phyloP scores from a whole-genome alignment of 192 early-diverging fungal genomes.

The Dissophora ornata region DNA sequence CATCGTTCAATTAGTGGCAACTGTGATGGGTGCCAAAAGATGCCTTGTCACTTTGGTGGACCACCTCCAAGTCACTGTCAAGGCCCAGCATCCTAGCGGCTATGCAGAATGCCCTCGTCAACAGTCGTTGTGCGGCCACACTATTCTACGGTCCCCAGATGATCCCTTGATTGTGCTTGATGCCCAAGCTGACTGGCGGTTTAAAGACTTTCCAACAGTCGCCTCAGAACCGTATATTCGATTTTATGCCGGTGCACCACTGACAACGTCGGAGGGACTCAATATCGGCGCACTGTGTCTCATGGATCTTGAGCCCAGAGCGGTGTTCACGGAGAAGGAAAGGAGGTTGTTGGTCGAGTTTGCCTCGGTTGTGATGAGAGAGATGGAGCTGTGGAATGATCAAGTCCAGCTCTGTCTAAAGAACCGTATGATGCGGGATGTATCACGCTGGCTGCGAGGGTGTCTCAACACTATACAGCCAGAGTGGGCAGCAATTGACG shows the following conservation, averaged over 20 bases:
- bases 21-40: constrained; percentile 29
- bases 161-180: constrained; percentile 58
- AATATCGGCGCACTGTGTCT: constrained; percentile 63
- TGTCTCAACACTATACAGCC: constrained; percentile 23
- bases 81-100: constrained; percentile 16
- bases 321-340: constrained; percentile 41
- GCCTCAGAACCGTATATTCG: constrained; percentile 43
- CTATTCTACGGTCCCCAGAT: constrained; percentile 32
- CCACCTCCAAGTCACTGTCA: constrained; percentile 10
- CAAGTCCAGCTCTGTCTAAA: constrained; percentile 56
- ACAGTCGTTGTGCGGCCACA: constrained; percentile 47
- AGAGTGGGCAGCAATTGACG: background rate
- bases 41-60: constrained; percentile 49
- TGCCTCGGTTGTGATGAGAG: constrained; percentile 57
- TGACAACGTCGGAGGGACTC: constrained; percentile 55
- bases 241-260: constrained; percentile 62
- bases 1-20: constrained; percentile 43
- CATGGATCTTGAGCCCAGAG: constrained; percentile 48
- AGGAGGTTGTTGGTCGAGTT: constrained; percentile 50
- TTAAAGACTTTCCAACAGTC: constrained; percentile 53
- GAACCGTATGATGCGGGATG: constrained; percentile 59
- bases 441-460: constrained; percentile 50
- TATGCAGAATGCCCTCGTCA: constrained; percentile 13
- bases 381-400: constrained; percentile 65
- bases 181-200: constrained; percentile 60